Evolutionary conservation across 108 stramenopile genomes (phyloP).

Genomic region (Cyclotella baltica): DNA sequence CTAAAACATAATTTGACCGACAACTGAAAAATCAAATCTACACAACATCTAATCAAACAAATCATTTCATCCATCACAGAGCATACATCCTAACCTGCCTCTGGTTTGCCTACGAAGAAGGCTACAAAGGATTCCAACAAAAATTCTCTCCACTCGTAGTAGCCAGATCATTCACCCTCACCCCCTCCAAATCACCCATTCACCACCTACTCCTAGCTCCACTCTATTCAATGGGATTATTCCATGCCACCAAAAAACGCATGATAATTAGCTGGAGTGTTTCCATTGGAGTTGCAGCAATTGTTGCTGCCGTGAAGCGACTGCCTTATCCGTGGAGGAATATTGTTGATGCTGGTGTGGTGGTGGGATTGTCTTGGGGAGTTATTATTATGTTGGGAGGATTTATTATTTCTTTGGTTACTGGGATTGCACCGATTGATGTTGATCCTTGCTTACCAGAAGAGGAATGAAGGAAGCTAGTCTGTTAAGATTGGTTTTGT

Average conservation of each 20-base stretch:
- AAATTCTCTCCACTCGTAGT: slow-evolving; percentile 97
- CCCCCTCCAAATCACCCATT: slow-evolving; percentile 44
- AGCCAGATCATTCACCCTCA: slow-evolving; percentile 85
- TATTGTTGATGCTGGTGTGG: slow-evolving; percentile 96
- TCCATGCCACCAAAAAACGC: slow-evolving; percentile 91
- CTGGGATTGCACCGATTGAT: slow-evolving; percentile 62
- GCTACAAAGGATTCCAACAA: slow-evolving; percentile 96
- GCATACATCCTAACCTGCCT: slow-evolving; percentile 71
- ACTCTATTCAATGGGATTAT: slow-evolving; percentile 94
- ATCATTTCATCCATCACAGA: slow-evolving; percentile 29
- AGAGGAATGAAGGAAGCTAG: no score
- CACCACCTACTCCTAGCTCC: slow-evolving; percentile 88
- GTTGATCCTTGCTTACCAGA: slow-evolving; percentile 70
- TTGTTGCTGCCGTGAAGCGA: slow-evolving; percentile 91
- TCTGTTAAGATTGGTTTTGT: no score
- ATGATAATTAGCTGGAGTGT: slow-evolving; percentile 90
- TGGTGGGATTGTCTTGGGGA: slow-evolving; percentile 91
- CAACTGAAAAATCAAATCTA: background rate
- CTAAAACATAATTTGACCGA: background rate
- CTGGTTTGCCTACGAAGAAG: slow-evolving; percentile 94
- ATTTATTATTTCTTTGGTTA: slow-evolving; percentile 73
- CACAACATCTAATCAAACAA: background rate
- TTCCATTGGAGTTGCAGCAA: slow-evolving; percentile 80
- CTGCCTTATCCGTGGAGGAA: slow-evolving; percentile 91
- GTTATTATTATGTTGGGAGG: slow-evolving; percentile 73